phyloP scores from a whole-genome alignment of 2,329 filamentous ascomycete species.

The Ceratocystis cacaofunesta region DNA sequence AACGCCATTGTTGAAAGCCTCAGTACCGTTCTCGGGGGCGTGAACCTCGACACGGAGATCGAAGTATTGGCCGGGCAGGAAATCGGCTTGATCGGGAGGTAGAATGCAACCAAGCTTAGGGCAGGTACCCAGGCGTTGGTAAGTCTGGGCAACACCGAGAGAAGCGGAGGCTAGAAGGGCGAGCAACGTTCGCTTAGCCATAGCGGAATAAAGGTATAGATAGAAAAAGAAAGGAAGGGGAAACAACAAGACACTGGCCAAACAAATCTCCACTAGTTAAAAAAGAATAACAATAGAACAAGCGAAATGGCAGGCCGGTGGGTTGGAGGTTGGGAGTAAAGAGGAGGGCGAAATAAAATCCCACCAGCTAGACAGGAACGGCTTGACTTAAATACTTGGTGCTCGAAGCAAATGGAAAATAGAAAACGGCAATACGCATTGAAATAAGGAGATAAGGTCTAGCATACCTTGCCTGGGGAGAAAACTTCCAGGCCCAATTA shows the following conservation, averaged over 20 bases:
- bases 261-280: neutral
- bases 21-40: conserved; percentile 65
- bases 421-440: too few species aligned
- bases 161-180: conserved; percentile 12
- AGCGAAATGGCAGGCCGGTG: neutral
- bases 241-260: neutral
- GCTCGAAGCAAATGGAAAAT: neutral
- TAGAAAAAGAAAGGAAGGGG: too few species aligned
- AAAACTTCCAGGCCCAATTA: neutral
- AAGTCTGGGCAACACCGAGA: conserved; percentile 36
- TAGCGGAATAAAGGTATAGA: neutral
- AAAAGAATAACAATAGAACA: neutral
- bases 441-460: too few species aligned
- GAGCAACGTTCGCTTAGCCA: conserved; percentile 14
- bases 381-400: neutral
- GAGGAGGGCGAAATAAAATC: too few species aligned
- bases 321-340: neutral
- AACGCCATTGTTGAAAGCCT: conserved; percentile 52
- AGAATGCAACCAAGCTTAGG: conserved; percentile 44
- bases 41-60: conserved; percentile 74
- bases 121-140: conserved; percentile 44
- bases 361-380: neutral
- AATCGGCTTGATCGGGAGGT: conserved; percentile 55
- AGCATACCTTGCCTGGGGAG: neutral
- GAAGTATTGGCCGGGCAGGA: conserved; percentile 70